Percentiles rank a stretch among this genome's conserved stretches.
Evolutionary conservation across 2,329 filamentous ascomycete species (phyloP).

Genomic region (Tolypocladium inflatum): DNA sequence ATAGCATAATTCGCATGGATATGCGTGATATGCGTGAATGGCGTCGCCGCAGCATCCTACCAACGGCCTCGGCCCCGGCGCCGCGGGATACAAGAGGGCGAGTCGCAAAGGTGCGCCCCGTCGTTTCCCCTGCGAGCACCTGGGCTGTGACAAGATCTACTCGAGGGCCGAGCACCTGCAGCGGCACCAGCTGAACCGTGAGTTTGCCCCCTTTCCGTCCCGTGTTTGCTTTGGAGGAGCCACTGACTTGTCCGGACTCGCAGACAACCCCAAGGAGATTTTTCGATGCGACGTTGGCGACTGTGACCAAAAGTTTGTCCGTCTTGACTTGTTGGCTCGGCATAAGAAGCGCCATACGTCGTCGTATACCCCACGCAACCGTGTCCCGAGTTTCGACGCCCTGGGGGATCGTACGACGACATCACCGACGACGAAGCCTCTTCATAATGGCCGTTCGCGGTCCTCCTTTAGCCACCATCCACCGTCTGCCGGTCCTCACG

Average conservation of each 20-base stretch:
- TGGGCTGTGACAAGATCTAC: slow-evolving; percentile 70
- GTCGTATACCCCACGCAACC: slow-evolving; percentile 40
- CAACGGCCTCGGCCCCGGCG: slow-evolving; percentile 5
- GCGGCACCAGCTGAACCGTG: slow-evolving; percentile 75
- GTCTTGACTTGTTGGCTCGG: slow-evolving; percentile 64
- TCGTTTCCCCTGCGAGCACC: slow-evolving; percentile 54
- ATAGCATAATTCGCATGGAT: neutral
- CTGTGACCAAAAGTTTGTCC: slow-evolving; percentile 69
- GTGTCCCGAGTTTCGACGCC: slow-evolving; percentile 37
- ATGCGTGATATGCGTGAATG: slow-evolving; percentile 9
- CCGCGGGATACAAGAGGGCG: slow-evolving; percentile 35
- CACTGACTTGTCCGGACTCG: slow-evolving; percentile 3
- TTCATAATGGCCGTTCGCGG: neutral
- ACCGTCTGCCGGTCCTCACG: slow-evolving; percentile 27
- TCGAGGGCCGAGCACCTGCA: slow-evolving; percentile 75
- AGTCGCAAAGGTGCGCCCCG: slow-evolving; percentile 40
- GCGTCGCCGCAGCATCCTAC: slow-evolving; percentile 10
- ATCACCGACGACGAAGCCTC: neutral
- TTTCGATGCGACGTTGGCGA: slow-evolving; percentile 67
- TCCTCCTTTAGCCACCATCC: slow-evolving; percentile 1
- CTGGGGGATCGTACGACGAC: slow-evolving; percentile 11
- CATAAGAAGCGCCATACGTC: slow-evolving; percentile 57
- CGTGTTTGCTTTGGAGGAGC: slow-evolving; percentile 6
- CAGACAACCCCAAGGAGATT: slow-evolving; percentile 72
- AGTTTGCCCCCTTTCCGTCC: slow-evolving; percentile 23